A percentile compares a stretch with the other conserved stretches of the same genome.
Conservation (phyloP, 176 grass and related monocot species). For the Oryza rufipogon region DNA sequence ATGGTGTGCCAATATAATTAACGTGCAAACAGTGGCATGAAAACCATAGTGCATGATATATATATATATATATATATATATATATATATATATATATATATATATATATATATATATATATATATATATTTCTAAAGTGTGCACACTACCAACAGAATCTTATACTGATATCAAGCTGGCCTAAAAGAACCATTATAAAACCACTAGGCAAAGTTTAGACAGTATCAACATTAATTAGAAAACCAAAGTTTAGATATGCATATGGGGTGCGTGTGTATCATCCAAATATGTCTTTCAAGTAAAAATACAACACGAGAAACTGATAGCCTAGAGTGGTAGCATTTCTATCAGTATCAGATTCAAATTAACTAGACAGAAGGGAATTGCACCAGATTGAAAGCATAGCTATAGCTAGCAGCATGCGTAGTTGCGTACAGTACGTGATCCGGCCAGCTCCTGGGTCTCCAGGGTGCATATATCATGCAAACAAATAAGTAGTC, state of each 20-base stretch:
- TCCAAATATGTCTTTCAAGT: background rate
- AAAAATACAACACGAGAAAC: background rate
- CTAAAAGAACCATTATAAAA: background rate
- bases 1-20: too few species aligned
- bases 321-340: background rate
- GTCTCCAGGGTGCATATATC: background rate
- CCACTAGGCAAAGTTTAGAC: background rate
- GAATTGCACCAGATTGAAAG: background rate
- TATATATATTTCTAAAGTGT: background rate
- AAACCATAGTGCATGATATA: background rate
- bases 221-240: background rate
- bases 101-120: background rate
- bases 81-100: background rate
- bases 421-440: background rate
- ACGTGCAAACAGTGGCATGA: too few species aligned
- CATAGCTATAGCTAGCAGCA: too few species aligned
- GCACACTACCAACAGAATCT: background rate
- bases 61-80: too few species aligned
- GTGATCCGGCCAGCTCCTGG: background rate
- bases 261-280: background rate
- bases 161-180: background rate
- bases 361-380: background rate
- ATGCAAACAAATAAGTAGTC: background rate
- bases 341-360: too few species aligned
- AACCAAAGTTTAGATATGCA: background rate